These are phyloP conservation scores for Clavulina sp. DNA, from an alignment of 768 basidiomycete species.

Conservation along the genomic window DNA sequence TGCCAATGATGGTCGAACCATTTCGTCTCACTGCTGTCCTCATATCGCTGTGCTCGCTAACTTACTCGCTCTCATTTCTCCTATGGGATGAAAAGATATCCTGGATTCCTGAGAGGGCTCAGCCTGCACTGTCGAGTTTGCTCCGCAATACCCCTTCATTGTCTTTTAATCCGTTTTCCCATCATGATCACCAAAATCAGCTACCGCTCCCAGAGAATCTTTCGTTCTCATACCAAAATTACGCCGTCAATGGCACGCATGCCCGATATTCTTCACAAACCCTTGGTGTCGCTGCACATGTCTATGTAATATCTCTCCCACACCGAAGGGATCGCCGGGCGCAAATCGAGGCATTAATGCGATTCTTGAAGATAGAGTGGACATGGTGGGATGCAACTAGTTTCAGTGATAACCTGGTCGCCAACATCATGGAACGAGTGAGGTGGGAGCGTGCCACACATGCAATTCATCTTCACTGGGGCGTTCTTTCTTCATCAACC, in stretches of 20 bases:
- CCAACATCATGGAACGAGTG: conserved; percentile 29
- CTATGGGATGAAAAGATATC: no score
- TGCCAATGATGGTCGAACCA: no score
- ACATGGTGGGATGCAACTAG: conserved; percentile 34
- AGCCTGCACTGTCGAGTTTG: no score
- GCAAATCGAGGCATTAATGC: conserved; percentile 39
- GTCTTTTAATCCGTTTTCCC: no score
- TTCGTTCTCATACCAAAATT: not conserved
- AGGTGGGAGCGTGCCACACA: conserved; percentile 15
- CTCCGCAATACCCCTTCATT: no score
- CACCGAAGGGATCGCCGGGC: conserved; percentile 34
- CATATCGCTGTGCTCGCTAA: no score
- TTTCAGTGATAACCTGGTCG: conserved; percentile 23
- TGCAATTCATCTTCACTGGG: not conserved
- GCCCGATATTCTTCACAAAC: not conserved
- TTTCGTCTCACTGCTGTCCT: no score
- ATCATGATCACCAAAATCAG: no score
- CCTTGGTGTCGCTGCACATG: not conserved
- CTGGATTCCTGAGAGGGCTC: no score
- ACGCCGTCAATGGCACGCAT: not conserved
- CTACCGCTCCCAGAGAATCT: no score
- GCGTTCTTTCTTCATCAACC: not conserved
- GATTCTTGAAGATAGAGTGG: conserved; percentile 32
- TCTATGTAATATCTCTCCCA: conserved; percentile 37
- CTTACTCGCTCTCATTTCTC: no score